Evolutionary conservation across 139 green algal species (phyloP).

Genomic region (Volvox africanus): DNA sequence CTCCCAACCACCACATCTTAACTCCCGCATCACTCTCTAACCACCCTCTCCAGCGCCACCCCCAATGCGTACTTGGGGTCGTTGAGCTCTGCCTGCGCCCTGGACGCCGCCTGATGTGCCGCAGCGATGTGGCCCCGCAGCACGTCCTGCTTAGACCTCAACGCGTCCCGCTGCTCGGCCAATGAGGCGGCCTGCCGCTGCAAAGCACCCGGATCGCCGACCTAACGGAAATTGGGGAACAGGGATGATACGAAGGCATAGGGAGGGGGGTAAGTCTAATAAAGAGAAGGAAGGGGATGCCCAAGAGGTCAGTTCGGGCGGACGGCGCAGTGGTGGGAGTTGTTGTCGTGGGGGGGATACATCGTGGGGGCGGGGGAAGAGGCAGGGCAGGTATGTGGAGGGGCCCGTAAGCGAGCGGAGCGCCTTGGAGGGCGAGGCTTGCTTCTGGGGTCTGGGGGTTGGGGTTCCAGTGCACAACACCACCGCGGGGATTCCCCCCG

Average conservation of each 20-base stretch:
- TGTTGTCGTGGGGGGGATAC: too few relatives aligned
- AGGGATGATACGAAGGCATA: neutral
- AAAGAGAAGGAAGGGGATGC: neutral
- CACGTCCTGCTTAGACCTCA: constrained; percentile 42
- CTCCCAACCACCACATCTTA: too few relatives aligned
- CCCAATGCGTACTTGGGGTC: constrained; percentile 43
- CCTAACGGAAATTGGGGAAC: neutral
- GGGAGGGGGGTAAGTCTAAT: neutral
- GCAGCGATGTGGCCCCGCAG: constrained; percentile 25
- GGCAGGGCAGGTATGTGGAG: too few relatives aligned
- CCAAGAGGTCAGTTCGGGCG: neutral
- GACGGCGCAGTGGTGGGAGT: too few relatives aligned
- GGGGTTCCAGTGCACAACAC: too few relatives aligned
- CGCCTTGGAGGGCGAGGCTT: too few relatives aligned
- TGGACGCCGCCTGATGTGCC: neutral
- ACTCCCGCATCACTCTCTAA: too few relatives aligned
- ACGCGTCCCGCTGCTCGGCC: constrained; percentile 52
- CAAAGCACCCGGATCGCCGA: constrained; percentile 18
- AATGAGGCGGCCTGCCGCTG: constrained; percentile 34
- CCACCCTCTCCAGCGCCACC: neutral
- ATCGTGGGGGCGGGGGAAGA: too few relatives aligned
- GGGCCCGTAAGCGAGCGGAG: too few relatives aligned
- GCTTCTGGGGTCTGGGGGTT: too few relatives aligned
- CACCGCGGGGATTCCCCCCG: too few relatives aligned
- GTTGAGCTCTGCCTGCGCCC: constrained; percentile 31